Conservation (phyloP, 345 rosid species). For the Linum lewisii region DNA sequence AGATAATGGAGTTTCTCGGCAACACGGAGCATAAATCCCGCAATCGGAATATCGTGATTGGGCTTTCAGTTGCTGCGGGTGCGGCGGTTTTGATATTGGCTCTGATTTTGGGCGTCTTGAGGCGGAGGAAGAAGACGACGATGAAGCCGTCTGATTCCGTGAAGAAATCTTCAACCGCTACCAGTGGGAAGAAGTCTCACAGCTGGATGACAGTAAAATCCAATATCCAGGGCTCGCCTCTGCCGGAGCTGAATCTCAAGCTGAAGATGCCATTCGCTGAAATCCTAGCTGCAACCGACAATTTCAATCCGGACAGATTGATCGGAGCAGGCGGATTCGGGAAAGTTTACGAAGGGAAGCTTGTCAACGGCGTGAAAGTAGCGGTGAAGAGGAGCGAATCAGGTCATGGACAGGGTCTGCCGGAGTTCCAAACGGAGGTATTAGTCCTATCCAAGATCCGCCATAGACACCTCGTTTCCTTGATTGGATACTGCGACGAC, state of each 20-base stretch:
- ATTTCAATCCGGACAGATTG: conserved; percentile 1
- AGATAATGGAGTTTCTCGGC: conserved; percentile 12
- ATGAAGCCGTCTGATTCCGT: neutral
- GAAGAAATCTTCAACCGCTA: neutral
- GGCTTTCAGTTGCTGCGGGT: neutral
- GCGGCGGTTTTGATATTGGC: neutral
- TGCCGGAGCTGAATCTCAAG: conserved; percentile 11
- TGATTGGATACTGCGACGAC: conserved; percentile 3
- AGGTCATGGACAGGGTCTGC: neutral
- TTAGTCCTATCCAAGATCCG: conserved; percentile 1
- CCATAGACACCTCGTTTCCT: conserved; percentile 1
- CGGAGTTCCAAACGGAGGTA: conserved; percentile 1
- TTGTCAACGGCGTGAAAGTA: conserved; percentile 3
- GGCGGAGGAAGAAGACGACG: neutral
- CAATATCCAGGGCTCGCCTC: neutral
- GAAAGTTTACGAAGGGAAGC: conserved; percentile 1
- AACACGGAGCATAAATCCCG: neutral
- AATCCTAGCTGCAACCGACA: conserved; percentile 6
- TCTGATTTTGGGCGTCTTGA: neutral
- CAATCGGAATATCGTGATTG: neutral
- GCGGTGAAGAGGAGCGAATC: conserved; percentile 16
- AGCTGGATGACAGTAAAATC: conserved; percentile 2
- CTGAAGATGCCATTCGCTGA: conserved; percentile 15
- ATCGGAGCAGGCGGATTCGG: conserved; percentile 15
- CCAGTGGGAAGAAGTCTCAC: neutral